Evolutionary conservation across 2,329 filamentous ascomycete species (phyloP).

Genomic region (Zelopaecilomyces penicillatus): DNA sequence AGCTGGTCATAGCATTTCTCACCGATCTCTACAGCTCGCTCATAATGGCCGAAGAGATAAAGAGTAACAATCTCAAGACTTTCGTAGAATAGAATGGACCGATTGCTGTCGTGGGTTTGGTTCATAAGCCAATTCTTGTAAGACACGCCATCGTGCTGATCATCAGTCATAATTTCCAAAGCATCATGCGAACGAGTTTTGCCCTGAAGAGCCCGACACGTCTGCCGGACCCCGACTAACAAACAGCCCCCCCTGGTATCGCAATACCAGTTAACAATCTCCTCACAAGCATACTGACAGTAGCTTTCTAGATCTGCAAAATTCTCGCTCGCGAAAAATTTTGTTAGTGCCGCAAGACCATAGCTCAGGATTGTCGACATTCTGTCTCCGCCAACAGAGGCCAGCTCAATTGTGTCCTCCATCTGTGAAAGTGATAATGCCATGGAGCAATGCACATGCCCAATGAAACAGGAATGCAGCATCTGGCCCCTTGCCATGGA

Average conservation of each 20-base stretch:
- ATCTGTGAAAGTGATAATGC: slow-evolving; percentile 49
- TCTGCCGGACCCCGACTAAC: slow-evolving; percentile 57
- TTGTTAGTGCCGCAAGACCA: slow-evolving; percentile 57
- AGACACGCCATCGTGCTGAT: slow-evolving; percentile 49
- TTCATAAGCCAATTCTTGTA: slow-evolving; percentile 53
- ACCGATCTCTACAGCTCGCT: slow-evolving; percentile 51
- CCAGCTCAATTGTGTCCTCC: slow-evolving; percentile 58
- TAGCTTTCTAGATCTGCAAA: slow-evolving; percentile 61
- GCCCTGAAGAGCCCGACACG: slow-evolving; percentile 62
- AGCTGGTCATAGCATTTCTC: slow-evolving; percentile 37
- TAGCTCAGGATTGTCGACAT: slow-evolving; percentile 64
- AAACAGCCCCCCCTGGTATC: slow-evolving; percentile 65
- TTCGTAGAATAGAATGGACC: slow-evolving; percentile 61
- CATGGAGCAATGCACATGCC: slow-evolving; percentile 60
- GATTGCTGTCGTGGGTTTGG: slow-evolving; percentile 49
- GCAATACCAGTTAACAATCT: slow-evolving; percentile 62
- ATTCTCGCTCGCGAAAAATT: slow-evolving; percentile 63
- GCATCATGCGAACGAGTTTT: slow-evolving; percentile 52
- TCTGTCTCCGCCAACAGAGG: slow-evolving; percentile 59
- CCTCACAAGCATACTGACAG: slow-evolving; percentile 63
- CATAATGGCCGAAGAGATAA: slow-evolving; percentile 56
- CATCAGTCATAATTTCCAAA: slow-evolving; percentile 55
- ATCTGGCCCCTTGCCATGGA: slow-evolving; percentile 61
- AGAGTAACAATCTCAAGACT: slow-evolving; percentile 55
- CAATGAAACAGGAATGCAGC: slow-evolving; percentile 60